These are phyloP conservation scores for Calonectria fujianensis DNA, from an alignment of 2,329 filamentous ascomycete genomes.

Conservation along the genomic window DNA sequence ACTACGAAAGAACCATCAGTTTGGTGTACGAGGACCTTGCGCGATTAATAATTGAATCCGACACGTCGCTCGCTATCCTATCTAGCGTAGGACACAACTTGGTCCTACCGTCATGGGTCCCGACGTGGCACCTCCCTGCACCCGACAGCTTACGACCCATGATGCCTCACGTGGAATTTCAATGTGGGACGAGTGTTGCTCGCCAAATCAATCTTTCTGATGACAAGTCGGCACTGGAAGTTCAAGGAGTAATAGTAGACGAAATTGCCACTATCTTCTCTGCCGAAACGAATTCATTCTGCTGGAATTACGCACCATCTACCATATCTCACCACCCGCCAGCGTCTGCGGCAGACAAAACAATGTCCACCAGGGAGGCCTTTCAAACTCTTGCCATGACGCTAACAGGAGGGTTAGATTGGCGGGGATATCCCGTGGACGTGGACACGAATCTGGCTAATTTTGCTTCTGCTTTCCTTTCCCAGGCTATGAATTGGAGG, in stretches of 20 bases:
- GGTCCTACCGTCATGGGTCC: constrained; percentile 1
- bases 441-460: background rate
- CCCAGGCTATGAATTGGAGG: background rate
- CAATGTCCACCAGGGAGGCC: background rate
- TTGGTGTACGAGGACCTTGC: constrained; percentile 1
- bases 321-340: background rate
- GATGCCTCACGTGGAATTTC: constrained; percentile 1
- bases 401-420: background rate
- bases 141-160: background rate
- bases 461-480: constrained; percentile 4
- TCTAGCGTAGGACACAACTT: background rate
- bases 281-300: background rate
- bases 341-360: no score
- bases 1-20: background rate
- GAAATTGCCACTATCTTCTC: background rate
- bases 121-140: constrained; percentile 4
- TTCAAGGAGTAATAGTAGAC: background rate
- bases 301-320: background rate
- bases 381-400: constrained; percentile 10
- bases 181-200: background rate
- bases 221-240: background rate
- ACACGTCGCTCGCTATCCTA: background rate
- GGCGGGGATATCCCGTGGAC: constrained; percentile 10
- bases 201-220: background rate
- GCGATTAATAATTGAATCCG: background rate